Evolutionary conservation across 2,329 filamentous ascomycete species (phyloP).

Genomic region (Biscogniauxia mediterranea): DNA sequence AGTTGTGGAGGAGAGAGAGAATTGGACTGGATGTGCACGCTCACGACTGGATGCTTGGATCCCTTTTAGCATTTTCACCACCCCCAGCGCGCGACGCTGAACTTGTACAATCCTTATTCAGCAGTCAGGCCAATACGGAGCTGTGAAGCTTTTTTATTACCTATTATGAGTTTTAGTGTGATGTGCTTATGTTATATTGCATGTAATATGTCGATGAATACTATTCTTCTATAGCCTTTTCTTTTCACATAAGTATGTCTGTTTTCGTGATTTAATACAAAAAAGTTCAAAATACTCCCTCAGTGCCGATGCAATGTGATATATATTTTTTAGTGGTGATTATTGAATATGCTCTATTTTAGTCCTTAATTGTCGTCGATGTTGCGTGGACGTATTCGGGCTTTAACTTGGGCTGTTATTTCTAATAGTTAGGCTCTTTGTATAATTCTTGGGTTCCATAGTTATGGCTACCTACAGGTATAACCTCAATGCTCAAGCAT

Average conservation of each 20-base stretch:
- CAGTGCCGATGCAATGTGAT: no score
- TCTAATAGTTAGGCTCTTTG: no score
- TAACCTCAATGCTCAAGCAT: no score
- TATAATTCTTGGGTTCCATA: no score
- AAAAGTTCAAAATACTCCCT: no score
- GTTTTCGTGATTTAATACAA: no score
- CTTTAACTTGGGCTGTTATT: no score
- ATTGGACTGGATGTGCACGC: conserved; percentile 16
- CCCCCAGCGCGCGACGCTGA: conserved; percentile 17
- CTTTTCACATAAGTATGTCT: neutral
- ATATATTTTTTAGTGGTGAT: no score
- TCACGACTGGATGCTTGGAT: conserved; percentile 26
- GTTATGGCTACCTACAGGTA: no score
- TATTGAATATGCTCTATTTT: no score
- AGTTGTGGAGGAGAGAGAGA: conserved; percentile 13
- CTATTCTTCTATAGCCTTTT: neutral
- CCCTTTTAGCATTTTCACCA: conserved; percentile 21
- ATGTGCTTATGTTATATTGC: neutral
- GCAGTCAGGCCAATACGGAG: neutral
- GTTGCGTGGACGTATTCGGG: no score
- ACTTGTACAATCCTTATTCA: conserved; percentile 7
- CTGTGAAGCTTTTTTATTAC: neutral
- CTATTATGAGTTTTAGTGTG: neutral
- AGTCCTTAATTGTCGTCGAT: no score
- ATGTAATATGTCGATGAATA: neutral